Base-by-base conservation (phyloP, 1,139 yeast species). In the Pichiaceae sp. region DNA sequence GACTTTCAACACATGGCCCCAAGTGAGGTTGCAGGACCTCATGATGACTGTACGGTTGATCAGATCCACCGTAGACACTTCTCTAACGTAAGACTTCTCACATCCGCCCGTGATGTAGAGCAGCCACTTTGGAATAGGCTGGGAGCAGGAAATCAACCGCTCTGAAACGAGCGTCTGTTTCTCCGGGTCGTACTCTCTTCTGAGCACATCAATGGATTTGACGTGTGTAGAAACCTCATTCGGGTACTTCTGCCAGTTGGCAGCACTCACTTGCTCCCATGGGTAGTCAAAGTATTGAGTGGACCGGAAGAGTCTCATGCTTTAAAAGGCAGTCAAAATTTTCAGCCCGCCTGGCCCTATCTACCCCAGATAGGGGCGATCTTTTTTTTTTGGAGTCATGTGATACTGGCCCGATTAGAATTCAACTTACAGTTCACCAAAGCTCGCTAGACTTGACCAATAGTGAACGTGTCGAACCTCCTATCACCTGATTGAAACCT, bases 211-310 rank as follows among this genome's bases (percentile, higher is more conserved):
- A 5, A 91, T 97, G 1, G 94, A 93, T 15, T 86, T 80, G n/a
- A 91, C 98, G 61, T 91, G 98, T 1, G 94, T 74, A 6, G 95
- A 80, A 43, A 81, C 68, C 52, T 87, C 95, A 47, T 91, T 91
- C 14, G 98, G 98, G 60, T 91, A 91, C 53, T 91, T 91, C 47
- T 76, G 78, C 98, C 98, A 91, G 59, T 91, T 89, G 41, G 97
- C 97, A 0, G 95, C 89, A 1, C 95, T 83, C 16, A 91, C 95
- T 53, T 85, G 87, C 29, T 83, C 95, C 96, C 97, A 89, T 0
- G 94, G 75, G 53, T 89, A 89, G 42, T 75, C 65, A 59, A 86
- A 89, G 27, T 62, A 64, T 56, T 83, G 91, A 17, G 67, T 59
- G 31, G 84, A 71, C 36, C 75, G 75, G 54, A 85, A 87, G 40